Evolutionary conservation across 345 rosid species (phyloP).

Genomic region (Gynandropsis gynandra): DNA sequence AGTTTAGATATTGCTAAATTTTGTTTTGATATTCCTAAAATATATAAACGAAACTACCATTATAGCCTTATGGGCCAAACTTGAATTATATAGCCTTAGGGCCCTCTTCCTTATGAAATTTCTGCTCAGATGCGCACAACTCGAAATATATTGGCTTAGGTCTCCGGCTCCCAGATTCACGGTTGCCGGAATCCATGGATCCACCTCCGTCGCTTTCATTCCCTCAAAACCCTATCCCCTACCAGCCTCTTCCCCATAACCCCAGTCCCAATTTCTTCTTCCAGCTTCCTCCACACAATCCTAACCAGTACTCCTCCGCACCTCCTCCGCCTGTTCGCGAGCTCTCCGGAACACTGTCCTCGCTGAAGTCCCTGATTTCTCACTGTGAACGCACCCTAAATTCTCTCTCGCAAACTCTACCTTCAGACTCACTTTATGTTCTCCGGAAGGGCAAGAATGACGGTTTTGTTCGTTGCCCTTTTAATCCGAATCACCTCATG

Average conservation of each 20-base stretch:
- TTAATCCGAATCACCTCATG: constrained; percentile 55
- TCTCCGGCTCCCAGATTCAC: constrained; percentile 7
- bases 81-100: too few species aligned
- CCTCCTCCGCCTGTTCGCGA: constrained; percentile 25
- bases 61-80: too few species aligned
- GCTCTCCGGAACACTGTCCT: constrained; percentile 38
- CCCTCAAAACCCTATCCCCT: constrained; percentile 24
- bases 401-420: constrained; percentile 27
- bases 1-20: too few species aligned
- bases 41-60: too few species aligned
- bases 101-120: too few species aligned
- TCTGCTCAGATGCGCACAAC: too few species aligned
- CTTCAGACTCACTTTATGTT: constrained; percentile 27
- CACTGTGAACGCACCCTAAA: constrained; percentile 34
- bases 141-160: too few species aligned
- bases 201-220: constrained; percentile 26
- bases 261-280: constrained; percentile 25
- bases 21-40: too few species aligned
- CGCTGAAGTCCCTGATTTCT: constrained; percentile 37
- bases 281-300: constrained; percentile 22
- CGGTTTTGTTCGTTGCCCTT: constrained; percentile 42
- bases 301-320: constrained; percentile 14
- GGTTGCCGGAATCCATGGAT: constrained; percentile 27
- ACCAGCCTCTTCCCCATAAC: constrained; percentile 20
- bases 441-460: constrained; percentile 24